Evolutionary conservation across 331 rosid species (phyloP).

Genomic region (Malus hybrid): DNA sequence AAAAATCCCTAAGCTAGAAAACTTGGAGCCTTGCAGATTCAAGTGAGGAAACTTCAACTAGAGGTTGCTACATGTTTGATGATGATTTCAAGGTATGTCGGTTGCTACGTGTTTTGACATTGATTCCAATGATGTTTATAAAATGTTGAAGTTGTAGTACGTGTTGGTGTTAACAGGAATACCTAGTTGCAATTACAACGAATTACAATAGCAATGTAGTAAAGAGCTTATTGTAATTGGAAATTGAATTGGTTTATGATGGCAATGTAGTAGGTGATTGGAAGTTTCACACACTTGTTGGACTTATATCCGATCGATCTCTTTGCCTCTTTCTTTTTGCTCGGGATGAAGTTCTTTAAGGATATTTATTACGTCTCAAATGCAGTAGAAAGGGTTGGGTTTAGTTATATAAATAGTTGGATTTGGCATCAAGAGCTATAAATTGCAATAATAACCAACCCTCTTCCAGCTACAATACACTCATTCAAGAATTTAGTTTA

Average conservation of each 20-base stretch:
- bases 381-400: no score
- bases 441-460: no score
- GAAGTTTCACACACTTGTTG: slow-evolving; percentile 26
- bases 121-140: neutral
- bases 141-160: neutral
- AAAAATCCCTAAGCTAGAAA: no score
- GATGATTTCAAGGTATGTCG: no score
- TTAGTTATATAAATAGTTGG: no score
- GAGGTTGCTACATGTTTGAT: no score
- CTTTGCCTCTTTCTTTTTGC: slow-evolving; percentile 27
- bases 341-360: neutral
- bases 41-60: no score
- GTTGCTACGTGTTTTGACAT: neutral
- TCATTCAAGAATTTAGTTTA: no score
- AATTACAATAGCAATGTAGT: neutral
- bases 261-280: slow-evolving; percentile 14
- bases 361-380: no score
- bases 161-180: neutral
- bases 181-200: slow-evolving; percentile 2
- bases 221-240: neutral
- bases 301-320: slow-evolving; percentile 35
- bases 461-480: no score
- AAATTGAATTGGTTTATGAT: neutral
- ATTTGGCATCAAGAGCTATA: no score
- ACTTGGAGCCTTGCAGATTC: no score